Base-by-base conservation (phyloP, 257 asterid genomes). In the Gardenia jasminoides region DNA sequence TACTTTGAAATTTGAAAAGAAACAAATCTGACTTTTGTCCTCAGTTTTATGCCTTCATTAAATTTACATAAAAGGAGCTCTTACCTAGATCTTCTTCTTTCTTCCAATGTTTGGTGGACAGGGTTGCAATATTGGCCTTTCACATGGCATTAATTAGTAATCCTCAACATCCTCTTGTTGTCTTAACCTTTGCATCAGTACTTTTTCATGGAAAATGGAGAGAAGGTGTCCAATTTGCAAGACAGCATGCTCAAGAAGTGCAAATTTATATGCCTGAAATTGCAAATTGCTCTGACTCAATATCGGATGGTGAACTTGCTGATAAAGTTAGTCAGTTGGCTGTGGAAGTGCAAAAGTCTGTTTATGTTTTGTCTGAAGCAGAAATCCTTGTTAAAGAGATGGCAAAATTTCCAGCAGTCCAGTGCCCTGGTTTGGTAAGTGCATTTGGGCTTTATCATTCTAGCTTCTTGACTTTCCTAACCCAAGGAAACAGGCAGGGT, bases 51-150 rank as follows among this genome's bases (percentile, higher is more conserved):
- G 1, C 56, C 31, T 61, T 44, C 50, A 36, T 44, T 47, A 39
- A 39, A 12, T 75, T 41, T 54, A 17, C 59, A 24, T 9, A 30
- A 17, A 17, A 54, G 22, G 26, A 30, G 56, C 67, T 67, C 41
- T 26, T 56, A 17, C 26, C 76, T 80, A 47, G 68, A 20, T 56
- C 19, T 22, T 31, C 43, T 46, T 66, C 76, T 46, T 70, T 78
- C 82, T 82, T 70, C 59, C 70, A 69, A 68, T 43, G 54, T 84
- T 70, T 61, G 72, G 72, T 86, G 80, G 75, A 82, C 91, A 95
- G 99, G 99, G 89, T 86, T 83, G 92, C 97, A 16, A 84, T 96
- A 61, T 83, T 93, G 88, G 91, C 92, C 8, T 89, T 93, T 80
- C 98, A 96, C 81, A 77, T 83, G 71, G 92, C 95, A 77, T 83